Conservation (phyloP, 2,329 filamentous ascomycete species). For the Venturiaceae sp. region DNA sequence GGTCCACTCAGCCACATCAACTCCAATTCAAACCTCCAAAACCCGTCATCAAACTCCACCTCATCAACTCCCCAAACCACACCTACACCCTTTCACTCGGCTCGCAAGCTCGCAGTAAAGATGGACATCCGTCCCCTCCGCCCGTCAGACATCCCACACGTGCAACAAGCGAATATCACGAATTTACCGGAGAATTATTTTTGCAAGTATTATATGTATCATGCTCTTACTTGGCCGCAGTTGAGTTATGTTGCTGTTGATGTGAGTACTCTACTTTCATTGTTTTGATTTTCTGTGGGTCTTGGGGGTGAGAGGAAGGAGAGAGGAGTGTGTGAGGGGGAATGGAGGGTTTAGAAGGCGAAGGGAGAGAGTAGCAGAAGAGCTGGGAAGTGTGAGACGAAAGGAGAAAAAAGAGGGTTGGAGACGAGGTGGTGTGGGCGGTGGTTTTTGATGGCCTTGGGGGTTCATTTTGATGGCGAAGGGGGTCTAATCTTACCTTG, state of each 20-base stretch:
- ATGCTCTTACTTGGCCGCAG: conserved; percentile 95
- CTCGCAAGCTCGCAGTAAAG: no score
- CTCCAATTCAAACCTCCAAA: no score
- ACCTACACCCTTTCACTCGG: no score
- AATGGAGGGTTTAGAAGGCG: background rate
- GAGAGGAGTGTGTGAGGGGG: background rate
- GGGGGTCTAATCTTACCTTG: no score
- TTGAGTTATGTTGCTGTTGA: conserved; percentile 95
- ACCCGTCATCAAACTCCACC: background rate
- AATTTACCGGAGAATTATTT: conserved; percentile 99
- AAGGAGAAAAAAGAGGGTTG: no score
- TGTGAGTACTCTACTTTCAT: conserved; percentile 24
- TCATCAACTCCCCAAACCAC: no score
- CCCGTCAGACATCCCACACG: conserved; percentile 75
- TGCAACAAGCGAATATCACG: conserved; percentile 97
- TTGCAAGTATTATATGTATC: conserved; percentile 99
- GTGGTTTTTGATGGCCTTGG: no score
- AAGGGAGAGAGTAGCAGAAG: background rate
- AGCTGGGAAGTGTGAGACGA: background rate
- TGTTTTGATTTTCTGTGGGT: background rate
- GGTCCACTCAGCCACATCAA: no score
- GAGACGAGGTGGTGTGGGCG: no score
- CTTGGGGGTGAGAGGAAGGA: background rate
- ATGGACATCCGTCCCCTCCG: conserved; percentile 91
- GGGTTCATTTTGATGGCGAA: no score